Conservation (phyloP, 768 basidiomycete species). For the Podaxis sp. region DNA sequence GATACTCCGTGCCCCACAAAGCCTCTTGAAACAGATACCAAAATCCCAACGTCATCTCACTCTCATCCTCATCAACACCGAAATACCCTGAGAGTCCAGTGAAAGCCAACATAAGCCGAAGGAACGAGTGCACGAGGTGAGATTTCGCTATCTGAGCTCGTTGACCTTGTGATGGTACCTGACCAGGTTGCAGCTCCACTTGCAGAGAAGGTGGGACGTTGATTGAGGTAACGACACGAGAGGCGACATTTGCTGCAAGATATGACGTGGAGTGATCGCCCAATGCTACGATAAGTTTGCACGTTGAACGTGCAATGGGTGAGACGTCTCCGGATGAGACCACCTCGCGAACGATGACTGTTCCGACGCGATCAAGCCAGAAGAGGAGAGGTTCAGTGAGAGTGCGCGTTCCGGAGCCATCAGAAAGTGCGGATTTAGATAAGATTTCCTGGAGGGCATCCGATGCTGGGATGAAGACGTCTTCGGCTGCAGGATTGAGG, state of each 20-base stretch:
- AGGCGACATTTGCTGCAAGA: slow-evolving; percentile 68
- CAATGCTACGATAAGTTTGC: slow-evolving; percentile 77
- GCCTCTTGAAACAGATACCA: slow-evolving; percentile 93
- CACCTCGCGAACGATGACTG: slow-evolving; percentile 39
- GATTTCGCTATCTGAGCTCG: slow-evolving; percentile 37
- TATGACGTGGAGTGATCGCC: slow-evolving; percentile 87
- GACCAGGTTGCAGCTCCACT: slow-evolving; percentile 21
- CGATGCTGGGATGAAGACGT: slow-evolving; percentile 61
- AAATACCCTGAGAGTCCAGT: slow-evolving; percentile 74
- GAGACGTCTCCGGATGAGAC: slow-evolving; percentile 43
- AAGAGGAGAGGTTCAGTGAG: slow-evolving; percentile 85
- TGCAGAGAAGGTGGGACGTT: slow-evolving; percentile 4
- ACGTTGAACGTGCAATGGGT: slow-evolving; percentile 67
- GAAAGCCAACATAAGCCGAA: slow-evolving; percentile 70
- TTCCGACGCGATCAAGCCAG: slow-evolving; percentile 66
- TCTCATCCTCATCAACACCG: slow-evolving; percentile 84
- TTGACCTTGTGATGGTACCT: slow-evolving; percentile 30
- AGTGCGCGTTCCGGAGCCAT: slow-evolving; percentile 65
- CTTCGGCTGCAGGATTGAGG: slow-evolving; percentile 51
- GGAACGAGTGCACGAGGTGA: slow-evolving; percentile 65
- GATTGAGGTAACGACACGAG: slow-evolving; percentile 20
- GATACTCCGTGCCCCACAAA: slow-evolving; percentile 68
- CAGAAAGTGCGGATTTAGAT: slow-evolving; percentile 67
- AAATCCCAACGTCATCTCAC: slow-evolving; percentile 83
- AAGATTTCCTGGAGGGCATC: slow-evolving; percentile 79